Percentiles rank a stretch among this genome's conserved stretches.
Evolutionary conservation across 495 filamentous ascomycete genomes (phyloP).

Genomic region (Aspergillus asperescens): DNA sequence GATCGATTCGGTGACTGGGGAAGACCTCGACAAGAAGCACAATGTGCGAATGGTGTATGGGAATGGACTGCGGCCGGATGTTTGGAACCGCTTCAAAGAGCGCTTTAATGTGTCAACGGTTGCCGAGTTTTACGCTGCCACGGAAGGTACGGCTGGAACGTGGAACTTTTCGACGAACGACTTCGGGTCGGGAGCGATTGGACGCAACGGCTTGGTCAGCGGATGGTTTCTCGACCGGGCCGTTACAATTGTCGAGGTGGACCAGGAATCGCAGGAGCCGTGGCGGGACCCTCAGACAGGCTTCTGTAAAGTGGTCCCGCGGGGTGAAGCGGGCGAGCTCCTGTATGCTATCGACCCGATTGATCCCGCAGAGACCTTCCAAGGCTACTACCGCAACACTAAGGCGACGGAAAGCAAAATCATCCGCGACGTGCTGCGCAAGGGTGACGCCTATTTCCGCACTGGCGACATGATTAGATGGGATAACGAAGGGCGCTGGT

Average conservation of each 20-base stretch:
- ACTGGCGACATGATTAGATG: constrained; percentile 75
- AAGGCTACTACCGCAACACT: constrained; percentile 80
- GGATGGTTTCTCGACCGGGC: constrained; percentile 45
- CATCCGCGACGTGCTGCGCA: constrained; percentile 66
- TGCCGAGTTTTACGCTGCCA: constrained; percentile 86
- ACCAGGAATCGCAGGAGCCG: constrained; percentile 66
- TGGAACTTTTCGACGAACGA: constrained; percentile 76
- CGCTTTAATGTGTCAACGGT: constrained; percentile 80
- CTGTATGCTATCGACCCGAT: constrained; percentile 64
- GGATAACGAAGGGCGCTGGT: constrained; percentile 69
- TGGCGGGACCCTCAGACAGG: constrained; percentile 66
- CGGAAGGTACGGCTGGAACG: constrained; percentile 66
- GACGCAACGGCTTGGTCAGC: constrained; percentile 63
- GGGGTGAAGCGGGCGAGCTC: constrained; percentile 72
- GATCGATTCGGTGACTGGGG: constrained; percentile 57
- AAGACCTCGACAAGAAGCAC: constrained; percentile 72
- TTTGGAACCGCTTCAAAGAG: constrained; percentile 83
- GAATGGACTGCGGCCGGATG: constrained; percentile 87
- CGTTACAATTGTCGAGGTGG: constrained; percentile 63
- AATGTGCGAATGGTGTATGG: constrained; percentile 77
- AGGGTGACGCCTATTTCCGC: constrained; percentile 83
- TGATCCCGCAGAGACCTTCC: constrained; percentile 63
- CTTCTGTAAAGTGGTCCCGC: constrained; percentile 56
- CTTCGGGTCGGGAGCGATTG: constrained; percentile 75
- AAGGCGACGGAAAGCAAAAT: constrained; percentile 74